Conservation (phyloP, 805 yeast genomes). For the Zygosaccharomyces bailii region DNA sequence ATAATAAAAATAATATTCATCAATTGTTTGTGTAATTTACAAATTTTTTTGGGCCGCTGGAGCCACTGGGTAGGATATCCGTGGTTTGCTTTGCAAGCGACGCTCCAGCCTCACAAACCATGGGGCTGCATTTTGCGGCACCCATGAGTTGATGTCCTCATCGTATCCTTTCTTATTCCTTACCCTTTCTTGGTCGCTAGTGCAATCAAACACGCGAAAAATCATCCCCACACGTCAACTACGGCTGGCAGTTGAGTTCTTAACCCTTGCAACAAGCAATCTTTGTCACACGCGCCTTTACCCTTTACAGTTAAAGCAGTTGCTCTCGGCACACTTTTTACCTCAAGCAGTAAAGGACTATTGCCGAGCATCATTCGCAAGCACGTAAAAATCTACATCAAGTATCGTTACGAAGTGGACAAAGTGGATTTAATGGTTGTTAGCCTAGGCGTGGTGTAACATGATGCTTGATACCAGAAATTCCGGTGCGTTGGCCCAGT, state of each 20-base stretch:
- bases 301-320: constrained; percentile 5
- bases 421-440: not conserved
- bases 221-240: not conserved
- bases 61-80: not conserved
- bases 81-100: not conserved
- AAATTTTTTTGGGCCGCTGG: not conserved
- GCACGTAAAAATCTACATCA: constrained; percentile 5
- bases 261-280: not conserved
- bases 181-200: not conserved
- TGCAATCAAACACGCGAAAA: not conserved
- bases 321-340: not conserved
- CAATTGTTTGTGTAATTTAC: not conserved
- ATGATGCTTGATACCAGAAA: not conserved
- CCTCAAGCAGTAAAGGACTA: not conserved
- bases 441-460: not conserved
- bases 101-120: constrained; percentile 1
- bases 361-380: not conserved
- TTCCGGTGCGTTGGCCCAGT: not conserved
- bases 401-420: not conserved
- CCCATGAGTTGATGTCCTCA: not conserved
- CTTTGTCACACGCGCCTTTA: constrained; percentile 2
- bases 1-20: too few species aligned
- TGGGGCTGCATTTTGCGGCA: constrained; percentile 2
- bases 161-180: not conserved
- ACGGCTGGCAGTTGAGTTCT: not conserved